Evolutionary conservation across 176 grass and related monocot species (phyloP).

Genomic region (Zea luxurians): DNA sequence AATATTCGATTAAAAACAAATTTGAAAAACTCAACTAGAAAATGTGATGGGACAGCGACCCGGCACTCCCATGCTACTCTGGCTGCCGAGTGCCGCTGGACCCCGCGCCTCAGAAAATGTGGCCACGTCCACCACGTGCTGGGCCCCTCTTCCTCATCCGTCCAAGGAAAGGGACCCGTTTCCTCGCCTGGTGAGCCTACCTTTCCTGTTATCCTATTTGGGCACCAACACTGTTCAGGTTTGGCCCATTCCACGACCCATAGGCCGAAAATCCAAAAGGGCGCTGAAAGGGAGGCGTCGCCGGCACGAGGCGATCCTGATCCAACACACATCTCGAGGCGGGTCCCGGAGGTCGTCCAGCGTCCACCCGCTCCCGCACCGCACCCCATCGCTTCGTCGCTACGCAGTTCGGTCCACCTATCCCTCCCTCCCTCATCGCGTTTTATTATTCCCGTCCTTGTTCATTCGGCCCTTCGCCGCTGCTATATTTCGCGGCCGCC

Average conservation of each 20-base stretch:
- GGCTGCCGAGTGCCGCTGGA: neutral
- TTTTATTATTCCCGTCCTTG: fast-evolving
- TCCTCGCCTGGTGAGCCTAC: neutral
- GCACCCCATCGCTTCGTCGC: neutral
- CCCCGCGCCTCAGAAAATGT: neutral
- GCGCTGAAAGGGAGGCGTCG: neutral
- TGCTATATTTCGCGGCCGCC: slow-evolving; percentile 1
- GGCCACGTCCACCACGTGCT: neutral
- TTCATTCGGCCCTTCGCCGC: neutral
- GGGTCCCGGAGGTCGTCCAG: neutral
- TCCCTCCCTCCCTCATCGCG: too few species aligned
- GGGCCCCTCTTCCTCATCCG: neutral
- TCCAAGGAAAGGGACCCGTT: too few species aligned
- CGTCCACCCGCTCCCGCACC: neutral
- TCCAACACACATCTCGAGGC: slow-evolving; percentile 13
- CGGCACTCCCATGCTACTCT: too few species aligned
- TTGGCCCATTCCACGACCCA: neutral
- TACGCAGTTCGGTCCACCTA: slow-evolving; percentile 24
- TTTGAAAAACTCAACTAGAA: too few species aligned
- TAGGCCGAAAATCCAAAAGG: neutral
- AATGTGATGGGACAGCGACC: neutral
- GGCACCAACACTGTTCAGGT: neutral
- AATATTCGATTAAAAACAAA: too few species aligned
- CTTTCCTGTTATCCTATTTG: neutral
- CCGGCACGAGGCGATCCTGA: neutral